Evolutionary conservation across 192 early-diverging fungal genomes (phyloP), one percentile per base, ranked within the genome.

Genomic region (Coemansia sp.): DNA sequence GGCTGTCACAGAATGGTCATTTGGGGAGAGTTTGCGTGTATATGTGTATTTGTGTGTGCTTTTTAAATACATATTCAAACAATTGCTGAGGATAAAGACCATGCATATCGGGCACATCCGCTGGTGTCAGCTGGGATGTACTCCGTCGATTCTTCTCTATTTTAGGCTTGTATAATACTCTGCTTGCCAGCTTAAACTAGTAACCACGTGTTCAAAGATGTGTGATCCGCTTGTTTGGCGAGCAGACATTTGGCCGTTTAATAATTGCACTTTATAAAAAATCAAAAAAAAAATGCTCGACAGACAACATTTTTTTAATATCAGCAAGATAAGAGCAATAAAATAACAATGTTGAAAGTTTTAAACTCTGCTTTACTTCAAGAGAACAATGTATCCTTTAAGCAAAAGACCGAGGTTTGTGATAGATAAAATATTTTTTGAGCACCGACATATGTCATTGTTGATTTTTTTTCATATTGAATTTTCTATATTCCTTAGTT

Each of bases 81-180:
- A 52, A 52, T 52, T 7, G 27, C 20, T 24, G 27, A 27, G 50
- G 50, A 52, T 23, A 23, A 23, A 52, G 39, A 23, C 50, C 50
- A 28, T 52, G 50, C 50, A 52, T 52, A 23, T 52, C 50, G 3
- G 50, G 25, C n/a, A n/a, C 50, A 11, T 52, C 22, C 1, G 25
- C 27, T 27, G 50, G 1, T 3, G 50, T 52, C 50, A 52, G 50
- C 50, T 52, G 50, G n/a, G 25, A 52, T 27, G 50, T 6, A 27
- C 25, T 52, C 50, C 50, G 25, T 52, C 20, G 50, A 52, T 52
- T 52, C 8, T 52, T 24, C 50, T 52, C 10, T 52, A 52, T 52
- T 52, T 23, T 52, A 52, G 39, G 39, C 39, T 9, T 42, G 39
- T 42, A 3, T 16, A 42, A 8, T 42, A 14, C 11, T 42, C 11